Evolutionary conservation across 2,329 filamentous ascomycete genomes (phyloP).

Genomic region (Penicillium sp.): DNA sequence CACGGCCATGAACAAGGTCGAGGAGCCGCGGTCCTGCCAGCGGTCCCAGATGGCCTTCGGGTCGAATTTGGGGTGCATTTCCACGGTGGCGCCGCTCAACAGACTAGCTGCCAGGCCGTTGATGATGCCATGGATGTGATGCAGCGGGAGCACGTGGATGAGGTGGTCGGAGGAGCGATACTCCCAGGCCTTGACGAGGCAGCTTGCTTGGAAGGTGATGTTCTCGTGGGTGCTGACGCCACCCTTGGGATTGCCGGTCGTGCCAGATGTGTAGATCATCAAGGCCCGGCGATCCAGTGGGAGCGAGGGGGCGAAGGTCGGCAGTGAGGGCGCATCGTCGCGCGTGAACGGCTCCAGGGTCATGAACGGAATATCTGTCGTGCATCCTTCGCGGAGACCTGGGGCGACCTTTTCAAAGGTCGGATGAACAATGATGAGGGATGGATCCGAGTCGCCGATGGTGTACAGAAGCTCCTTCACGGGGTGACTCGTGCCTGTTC

Average conservation of each 20-base stretch:
- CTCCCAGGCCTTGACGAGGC: constrained; percentile 33
- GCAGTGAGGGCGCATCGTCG: constrained; percentile 26
- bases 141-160: constrained; percentile 51
- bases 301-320: constrained; percentile 32
- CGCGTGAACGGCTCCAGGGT: constrained; percentile 27
- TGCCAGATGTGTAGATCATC: constrained; percentile 46
- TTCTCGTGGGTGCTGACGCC: constrained; percentile 46
- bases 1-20: constrained; percentile 52
- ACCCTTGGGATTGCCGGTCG: constrained; percentile 44
- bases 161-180: constrained; percentile 42
- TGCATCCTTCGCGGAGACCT: constrained; percentile 30
- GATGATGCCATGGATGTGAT: constrained; percentile 52
- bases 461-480: constrained; percentile 44
- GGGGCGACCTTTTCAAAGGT: constrained; percentile 36
- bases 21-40: constrained; percentile 42
- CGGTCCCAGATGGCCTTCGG: constrained; percentile 47
- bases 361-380: constrained; percentile 33
- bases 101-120: constrained; percentile 51
- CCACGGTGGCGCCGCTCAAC: constrained; percentile 47
- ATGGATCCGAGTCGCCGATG: constrained; percentile 43
- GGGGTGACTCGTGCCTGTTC: constrained; percentile 44
- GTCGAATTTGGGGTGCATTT: constrained; percentile 50
- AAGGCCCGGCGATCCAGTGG: constrained; percentile 35
- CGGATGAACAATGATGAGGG: constrained; percentile 42
- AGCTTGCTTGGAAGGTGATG: constrained; percentile 34